Conservation (phyloP, 2,329 filamentous ascomycete genomes). For the Saccharata proteae region DNA sequence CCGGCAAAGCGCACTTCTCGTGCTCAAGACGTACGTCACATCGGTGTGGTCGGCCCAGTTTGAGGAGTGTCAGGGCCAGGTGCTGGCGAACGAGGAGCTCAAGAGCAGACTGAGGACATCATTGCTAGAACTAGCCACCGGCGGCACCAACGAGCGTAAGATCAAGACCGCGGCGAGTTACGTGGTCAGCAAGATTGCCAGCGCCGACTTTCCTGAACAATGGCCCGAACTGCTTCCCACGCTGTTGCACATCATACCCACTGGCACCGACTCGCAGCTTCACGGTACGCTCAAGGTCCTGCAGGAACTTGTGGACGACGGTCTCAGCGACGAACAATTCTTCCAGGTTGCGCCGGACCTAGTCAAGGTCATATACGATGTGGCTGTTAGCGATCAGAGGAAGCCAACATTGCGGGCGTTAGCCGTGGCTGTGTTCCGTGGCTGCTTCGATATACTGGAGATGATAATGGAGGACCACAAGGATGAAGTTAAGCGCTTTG, state of each 20-base stretch:
- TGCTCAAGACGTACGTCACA: conserved; percentile 72
- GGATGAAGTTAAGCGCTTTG: conserved; percentile 73
- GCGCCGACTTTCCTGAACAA: conserved; percentile 82
- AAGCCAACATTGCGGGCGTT: conserved; percentile 69
- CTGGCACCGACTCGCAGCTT: conserved; percentile 64
- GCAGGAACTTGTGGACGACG: conserved; percentile 81
- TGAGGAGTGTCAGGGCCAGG: conserved; percentile 55
- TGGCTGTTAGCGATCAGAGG: conserved; percentile 63
- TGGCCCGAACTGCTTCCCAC: conserved; percentile 84
- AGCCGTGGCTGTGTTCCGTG: conserved; percentile 79
- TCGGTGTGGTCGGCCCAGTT: conserved; percentile 70
- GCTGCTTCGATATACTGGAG: conserved; percentile 88
- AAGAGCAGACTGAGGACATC: conserved; percentile 62
- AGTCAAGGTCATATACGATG: conserved; percentile 69
- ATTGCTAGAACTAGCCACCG: conserved; percentile 67
- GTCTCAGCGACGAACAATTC: conserved; percentile 88
- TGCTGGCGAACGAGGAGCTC: conserved; percentile 59
- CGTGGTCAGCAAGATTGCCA: conserved; percentile 86
- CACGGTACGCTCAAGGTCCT: conserved; percentile 86
- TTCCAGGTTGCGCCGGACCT: conserved; percentile 80
- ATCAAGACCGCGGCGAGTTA: conserved; percentile 83
- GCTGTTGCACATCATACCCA: conserved; percentile 64
- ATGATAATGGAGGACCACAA: conserved; percentile 94
- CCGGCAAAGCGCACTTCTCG: conserved; percentile 71
- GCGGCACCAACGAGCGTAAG: conserved; percentile 63